Evolutionary conservation across 192 early-diverging fungal species (phyloP).

Genomic region (Nowakowskiella sp.): DNA sequence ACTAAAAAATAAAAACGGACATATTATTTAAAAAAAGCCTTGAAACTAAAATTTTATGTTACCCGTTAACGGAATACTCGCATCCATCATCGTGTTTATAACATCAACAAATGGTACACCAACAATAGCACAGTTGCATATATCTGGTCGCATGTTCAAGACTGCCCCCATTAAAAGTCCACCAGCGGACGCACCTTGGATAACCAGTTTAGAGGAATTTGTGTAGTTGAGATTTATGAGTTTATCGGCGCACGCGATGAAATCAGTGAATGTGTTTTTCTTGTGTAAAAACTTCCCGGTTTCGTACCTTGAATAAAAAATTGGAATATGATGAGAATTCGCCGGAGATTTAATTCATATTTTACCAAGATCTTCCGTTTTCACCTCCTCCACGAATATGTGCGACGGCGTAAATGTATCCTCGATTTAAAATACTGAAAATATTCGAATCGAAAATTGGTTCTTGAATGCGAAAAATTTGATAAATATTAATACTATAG

Average conservation of each 20-base stretch:
- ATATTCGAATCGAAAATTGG: slow-evolving; percentile 16
- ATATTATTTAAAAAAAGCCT: too few relatives aligned
- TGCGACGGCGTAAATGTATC: slow-evolving; percentile 34
- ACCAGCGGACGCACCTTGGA: slow-evolving; percentile 40
- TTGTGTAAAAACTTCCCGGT: slow-evolving; percentile 44
- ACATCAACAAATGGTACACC: slow-evolving; percentile 49
- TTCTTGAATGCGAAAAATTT: too few relatives aligned
- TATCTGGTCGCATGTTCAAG: slow-evolving; percentile 32
- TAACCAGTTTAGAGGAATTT: slow-evolving; percentile 22
- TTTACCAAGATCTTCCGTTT: slow-evolving; percentile 22
- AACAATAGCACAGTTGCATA: slow-evolving; percentile 28
- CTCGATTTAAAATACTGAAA: slow-evolving; percentile 31
- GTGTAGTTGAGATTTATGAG: slow-evolving; percentile 28
- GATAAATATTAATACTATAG: too few relatives aligned
- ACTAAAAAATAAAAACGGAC: too few relatives aligned
- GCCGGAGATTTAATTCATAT: too few relatives aligned
- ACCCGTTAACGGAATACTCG: slow-evolving; percentile 36
- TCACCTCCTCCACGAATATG: slow-evolving; percentile 40
- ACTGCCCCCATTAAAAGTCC: slow-evolving; percentile 40
- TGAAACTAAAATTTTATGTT: too few relatives aligned
- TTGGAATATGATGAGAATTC: too few relatives aligned
- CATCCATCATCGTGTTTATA: slow-evolving; percentile 41
- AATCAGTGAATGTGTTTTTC: slow-evolving; percentile 44
- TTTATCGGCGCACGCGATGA: slow-evolving; percentile 34
- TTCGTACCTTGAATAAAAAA: slow-evolving; percentile 47